Conservation (phyloP, 108 stramenopile genomes). For the Cyclostephanos tholiformis region DNA sequence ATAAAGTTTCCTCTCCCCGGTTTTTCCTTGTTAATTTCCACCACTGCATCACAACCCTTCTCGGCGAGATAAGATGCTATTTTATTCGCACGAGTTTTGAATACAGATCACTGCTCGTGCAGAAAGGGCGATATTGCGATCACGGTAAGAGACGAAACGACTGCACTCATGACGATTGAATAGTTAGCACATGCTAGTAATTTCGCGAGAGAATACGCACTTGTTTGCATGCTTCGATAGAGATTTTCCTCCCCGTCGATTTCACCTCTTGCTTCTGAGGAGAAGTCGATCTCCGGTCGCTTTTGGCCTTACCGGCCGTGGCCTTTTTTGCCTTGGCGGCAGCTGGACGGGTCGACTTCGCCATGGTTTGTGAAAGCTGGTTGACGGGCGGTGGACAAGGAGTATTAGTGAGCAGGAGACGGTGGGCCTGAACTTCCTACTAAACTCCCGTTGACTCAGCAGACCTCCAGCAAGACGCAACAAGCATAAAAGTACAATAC, state of each 20-base stretch:
- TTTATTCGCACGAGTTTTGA: conserved; percentile 77
- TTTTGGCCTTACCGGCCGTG: conserved; percentile 27
- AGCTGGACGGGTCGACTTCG: conserved; percentile 22
- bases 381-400: neutral
- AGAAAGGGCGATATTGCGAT: neutral
- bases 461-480: no score
- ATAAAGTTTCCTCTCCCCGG: conserved; percentile 84
- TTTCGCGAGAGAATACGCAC: conserved; percentile 1
- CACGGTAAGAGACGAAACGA: neutral
- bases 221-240: conserved; percentile 85
- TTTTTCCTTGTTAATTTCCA: conserved; percentile 75
- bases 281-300: neutral
- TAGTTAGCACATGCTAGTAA: no score
- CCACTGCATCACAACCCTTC: conserved; percentile 51
- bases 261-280: conserved; percentile 11
- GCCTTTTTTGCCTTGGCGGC: conserved; percentile 45
- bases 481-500: no score
- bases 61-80: conserved; percentile 72
- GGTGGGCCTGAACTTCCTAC: no score
- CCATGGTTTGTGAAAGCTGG: conserved; percentile 20
- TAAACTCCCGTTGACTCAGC: no score
- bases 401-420: no score
- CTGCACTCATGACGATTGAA: neutral
- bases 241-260: conserved; percentile 35
- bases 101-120: conserved; percentile 61